A percentile compares a stretch with the other conserved stretches of the same genome.
Evolutionary conservation across 2,329 filamentous ascomycete species (phyloP).

Genomic region (Microsporum ferrugineum): DNA sequence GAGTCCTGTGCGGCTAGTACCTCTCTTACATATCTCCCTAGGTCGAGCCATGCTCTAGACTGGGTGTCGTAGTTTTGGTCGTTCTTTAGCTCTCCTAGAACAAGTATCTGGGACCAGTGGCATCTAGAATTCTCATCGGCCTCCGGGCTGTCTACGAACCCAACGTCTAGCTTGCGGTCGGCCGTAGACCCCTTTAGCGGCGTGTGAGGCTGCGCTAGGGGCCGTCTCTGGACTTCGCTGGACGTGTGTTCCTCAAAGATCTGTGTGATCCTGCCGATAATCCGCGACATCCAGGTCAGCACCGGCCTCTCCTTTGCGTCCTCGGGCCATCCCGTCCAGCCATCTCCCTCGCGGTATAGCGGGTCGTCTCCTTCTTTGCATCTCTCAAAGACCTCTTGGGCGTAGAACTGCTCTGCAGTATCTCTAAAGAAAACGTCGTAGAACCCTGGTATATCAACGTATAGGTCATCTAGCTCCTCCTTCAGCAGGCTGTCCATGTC

Average conservation of each 20-base stretch:
- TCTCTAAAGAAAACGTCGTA: constrained; percentile 18
- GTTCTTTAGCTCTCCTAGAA: constrained; percentile 29
- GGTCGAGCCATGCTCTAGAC: constrained; percentile 25
- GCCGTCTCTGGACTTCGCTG: constrained; percentile 2
- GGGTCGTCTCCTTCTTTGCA: constrained; percentile 18
- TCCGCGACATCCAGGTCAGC: constrained; percentile 16
- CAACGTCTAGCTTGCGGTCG: constrained; percentile 26
- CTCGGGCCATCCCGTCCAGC: constrained; percentile 23
- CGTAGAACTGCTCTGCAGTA: constrained; percentile 16
- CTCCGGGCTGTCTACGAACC: constrained; percentile 25
- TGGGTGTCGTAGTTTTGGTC: constrained; percentile 19
- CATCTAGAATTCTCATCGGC: constrained; percentile 16
- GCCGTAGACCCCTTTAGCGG: constrained; percentile 23
- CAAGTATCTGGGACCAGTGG: constrained; percentile 35
- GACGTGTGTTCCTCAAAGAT: not conserved
- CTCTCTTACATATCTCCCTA: constrained; percentile 7
- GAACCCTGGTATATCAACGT: constrained; percentile 19
- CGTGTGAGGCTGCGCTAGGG: constrained; percentile 16
- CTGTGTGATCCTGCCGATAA: constrained; percentile 13
- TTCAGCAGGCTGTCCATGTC: not conserved
- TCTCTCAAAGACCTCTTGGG: constrained; percentile 18
- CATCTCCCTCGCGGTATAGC: constrained; percentile 16
- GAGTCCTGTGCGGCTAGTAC: constrained; percentile 6
- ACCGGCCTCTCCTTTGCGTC: constrained; percentile 19
- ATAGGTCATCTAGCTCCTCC: constrained; percentile 11